These are phyloP conservation scores for Atkinsonella texensis DNA, from an alignment of 2,329 filamentous ascomycete species.

Conservation along the genomic window DNA sequence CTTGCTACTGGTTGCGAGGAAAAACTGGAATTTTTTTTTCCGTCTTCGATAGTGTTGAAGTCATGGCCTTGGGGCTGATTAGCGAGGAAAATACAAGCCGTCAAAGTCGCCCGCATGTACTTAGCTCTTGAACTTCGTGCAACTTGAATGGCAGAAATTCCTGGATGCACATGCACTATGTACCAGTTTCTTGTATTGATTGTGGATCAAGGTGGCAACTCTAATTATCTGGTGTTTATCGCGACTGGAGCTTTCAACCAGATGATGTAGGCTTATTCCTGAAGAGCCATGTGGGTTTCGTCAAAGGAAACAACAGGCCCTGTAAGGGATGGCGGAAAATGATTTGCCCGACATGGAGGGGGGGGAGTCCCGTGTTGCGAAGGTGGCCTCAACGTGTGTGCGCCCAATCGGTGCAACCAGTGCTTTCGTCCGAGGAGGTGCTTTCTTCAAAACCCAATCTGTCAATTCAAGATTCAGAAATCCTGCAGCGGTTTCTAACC, in stretches of 20 bases:
- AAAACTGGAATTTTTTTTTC: constrained; percentile 3
- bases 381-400: constrained; percentile 30
- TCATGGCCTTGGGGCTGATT: background rate
- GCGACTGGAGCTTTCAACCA: no score
- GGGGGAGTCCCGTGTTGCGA: constrained; percentile 22
- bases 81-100: background rate
- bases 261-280: background rate
- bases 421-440: constrained; percentile 15
- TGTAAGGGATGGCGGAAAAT: constrained; percentile 19
- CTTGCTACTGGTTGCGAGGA: constrained; percentile 19
- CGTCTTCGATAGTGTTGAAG: constrained; percentile 1
- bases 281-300: background rate
- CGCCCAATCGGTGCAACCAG: constrained; percentile 1
- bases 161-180: background rate
- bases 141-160: constrained; percentile 7
- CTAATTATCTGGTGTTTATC: background rate
- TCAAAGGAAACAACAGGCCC: no score
- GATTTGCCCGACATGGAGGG: constrained; percentile 15
- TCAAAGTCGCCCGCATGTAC: constrained; percentile 10
- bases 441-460: constrained; percentile 4
- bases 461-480: constrained; percentile 15
- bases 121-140: constrained; percentile 23
- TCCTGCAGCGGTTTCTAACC: constrained; percentile 23
- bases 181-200: background rate
- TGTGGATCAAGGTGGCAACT: background rate